Conservation (phyloP, 257 asterid genomes). For the Nicotiana benthamiana region DNA sequence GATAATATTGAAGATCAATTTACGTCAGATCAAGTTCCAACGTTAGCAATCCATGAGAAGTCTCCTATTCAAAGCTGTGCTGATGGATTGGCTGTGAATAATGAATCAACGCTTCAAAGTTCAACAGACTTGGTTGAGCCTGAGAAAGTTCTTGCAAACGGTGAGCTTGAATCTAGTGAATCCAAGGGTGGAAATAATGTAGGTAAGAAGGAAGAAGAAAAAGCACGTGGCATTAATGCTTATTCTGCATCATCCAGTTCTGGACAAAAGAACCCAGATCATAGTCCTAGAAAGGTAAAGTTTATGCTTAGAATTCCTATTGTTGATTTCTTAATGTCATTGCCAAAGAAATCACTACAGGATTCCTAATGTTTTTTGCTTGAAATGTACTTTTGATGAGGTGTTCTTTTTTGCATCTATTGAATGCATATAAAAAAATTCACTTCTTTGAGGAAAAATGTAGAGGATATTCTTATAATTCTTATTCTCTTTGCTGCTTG, state of each 20-base stretch:
- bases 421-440: neutral
- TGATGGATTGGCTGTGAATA: constrained; percentile 25
- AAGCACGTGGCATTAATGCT: constrained; percentile 38
- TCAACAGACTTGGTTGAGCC: constrained; percentile 31
- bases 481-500: neutral
- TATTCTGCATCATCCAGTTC: constrained; percentile 40
- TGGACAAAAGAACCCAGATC: constrained; percentile 51
- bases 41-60: constrained; percentile 63
- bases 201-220: constrained; percentile 39
- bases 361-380: neutral
- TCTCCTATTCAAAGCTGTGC: constrained; percentile 29
- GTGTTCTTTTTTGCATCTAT: neutral
- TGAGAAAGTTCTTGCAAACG: constrained; percentile 42
- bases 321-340: neutral
- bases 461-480: neutral
- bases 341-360: neutral
- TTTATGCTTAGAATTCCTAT: neutral
- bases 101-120: constrained; percentile 33
- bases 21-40: constrained; percentile 60
- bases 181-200: constrained; percentile 30
- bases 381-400: neutral
- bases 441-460: neutral
- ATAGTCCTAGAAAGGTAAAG: constrained; percentile 57
- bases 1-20: constrained; percentile 39
- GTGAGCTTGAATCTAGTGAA: constrained; percentile 42